Conservation (phyloP, 441 rosid species). For the Omphalea diandra region DNA sequence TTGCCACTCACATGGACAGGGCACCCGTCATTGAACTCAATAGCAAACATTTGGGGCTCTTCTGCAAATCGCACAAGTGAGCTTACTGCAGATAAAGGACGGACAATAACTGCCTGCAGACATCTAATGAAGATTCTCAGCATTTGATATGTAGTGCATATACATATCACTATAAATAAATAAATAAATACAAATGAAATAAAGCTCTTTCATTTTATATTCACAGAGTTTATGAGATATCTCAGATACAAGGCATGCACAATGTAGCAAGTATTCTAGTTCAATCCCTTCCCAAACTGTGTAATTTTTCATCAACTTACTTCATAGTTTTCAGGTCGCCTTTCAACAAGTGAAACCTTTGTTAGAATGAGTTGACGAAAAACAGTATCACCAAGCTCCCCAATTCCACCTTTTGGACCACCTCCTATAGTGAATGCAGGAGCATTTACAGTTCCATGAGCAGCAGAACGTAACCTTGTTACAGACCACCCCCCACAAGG, state of each 20-base stretch:
- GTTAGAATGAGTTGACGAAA: constrained; percentile 91
- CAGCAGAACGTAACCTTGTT: constrained; percentile 91
- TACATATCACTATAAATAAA: not conserved
- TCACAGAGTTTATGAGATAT: not conserved
- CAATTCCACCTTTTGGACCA: constrained; percentile 98
- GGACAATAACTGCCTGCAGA: constrained; percentile 98
- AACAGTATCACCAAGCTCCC: constrained; percentile 95
- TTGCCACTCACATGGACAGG: constrained; percentile 87
- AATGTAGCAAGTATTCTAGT: not conserved
- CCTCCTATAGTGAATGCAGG: constrained; percentile 77
- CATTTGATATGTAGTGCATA: constrained; percentile 44
- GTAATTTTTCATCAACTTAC: constrained; percentile 59
- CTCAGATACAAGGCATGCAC: constrained; percentile 1
- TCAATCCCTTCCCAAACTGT: constrained; percentile 1
- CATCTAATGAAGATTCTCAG: constrained; percentile 88
- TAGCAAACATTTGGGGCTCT: constrained; percentile 99
- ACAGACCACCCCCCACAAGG: constrained; percentile 97
- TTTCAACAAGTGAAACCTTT: constrained; percentile 88
- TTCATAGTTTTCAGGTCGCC: constrained; percentile 98
- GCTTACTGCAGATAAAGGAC: constrained; percentile 87
- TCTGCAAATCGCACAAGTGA: constrained; percentile 97
- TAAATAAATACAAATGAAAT: constrained; percentile 1
- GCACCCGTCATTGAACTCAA: constrained; percentile 97
- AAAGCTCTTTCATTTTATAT: not conserved
- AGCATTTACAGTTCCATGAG: constrained; percentile 89